Percentiles rank a stretch among this genome's conserved stretches.
phyloP scores from a whole-genome alignment of 2,329 filamentous ascomycete species.

The Metarhizium brunneum region DNA sequence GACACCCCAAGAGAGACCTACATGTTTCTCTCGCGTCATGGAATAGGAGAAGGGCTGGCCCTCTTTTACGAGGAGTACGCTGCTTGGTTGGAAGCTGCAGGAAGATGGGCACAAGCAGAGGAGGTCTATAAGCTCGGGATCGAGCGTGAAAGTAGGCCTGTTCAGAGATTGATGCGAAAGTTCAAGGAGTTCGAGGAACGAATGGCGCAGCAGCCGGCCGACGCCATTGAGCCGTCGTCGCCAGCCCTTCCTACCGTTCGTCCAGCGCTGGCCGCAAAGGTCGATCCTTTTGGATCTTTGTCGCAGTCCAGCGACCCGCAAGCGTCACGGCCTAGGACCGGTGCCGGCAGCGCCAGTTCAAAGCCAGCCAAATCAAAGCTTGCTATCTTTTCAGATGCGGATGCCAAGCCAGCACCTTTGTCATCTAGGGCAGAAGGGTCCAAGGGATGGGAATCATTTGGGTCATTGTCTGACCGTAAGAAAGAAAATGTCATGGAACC shows the following conservation, averaged over 20 bases:
- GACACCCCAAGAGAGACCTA: conserved; percentile 91
- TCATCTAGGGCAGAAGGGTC: conserved; percentile 42
- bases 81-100: conserved; percentile 77
- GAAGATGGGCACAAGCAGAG: conserved; percentile 81
- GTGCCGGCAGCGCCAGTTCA: conserved; percentile 38
- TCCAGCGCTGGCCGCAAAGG: conserved; percentile 74
- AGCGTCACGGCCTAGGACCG: conserved; percentile 42
- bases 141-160: conserved; percentile 76
- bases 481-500: conserved; percentile 88
- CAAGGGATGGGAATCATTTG: conserved; percentile 88
- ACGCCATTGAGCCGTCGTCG: conserved; percentile 62
- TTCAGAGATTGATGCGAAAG: conserved; percentile 74
- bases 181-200: conserved; percentile 86
- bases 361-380: conserved; percentile 73
- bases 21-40: conserved; percentile 80
- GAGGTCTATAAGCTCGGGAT: conserved; percentile 90
- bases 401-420: conserved; percentile 48
- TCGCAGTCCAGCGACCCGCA: conserved; percentile 55
- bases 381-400: conserved; percentile 79
- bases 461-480: conserved; percentile 74
- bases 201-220: conserved; percentile 54
- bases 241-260: conserved; percentile 78
- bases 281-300: conserved; percentile 66
- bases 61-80: conserved; percentile 97
- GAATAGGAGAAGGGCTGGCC: conserved; percentile 77